Conservation (phyloP, 192 early-diverging fungal genomes). For the Coemansia sp. region DNA sequence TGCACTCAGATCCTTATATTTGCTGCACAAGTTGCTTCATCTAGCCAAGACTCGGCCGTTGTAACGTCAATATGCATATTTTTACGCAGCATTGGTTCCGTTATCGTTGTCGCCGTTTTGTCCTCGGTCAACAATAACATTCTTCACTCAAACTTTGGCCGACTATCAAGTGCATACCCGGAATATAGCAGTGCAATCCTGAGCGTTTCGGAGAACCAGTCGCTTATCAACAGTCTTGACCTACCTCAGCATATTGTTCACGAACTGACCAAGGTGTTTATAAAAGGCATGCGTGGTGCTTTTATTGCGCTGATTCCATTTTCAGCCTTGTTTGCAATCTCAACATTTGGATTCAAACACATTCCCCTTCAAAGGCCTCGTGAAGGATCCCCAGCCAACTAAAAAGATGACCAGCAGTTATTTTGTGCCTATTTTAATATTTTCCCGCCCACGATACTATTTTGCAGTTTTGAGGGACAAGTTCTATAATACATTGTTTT, state of each 20-base stretch:
- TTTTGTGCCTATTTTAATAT: not conserved
- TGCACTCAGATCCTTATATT: conserved; percentile 72
- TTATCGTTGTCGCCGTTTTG: conserved; percentile 60
- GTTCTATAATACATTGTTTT: too few relatives aligned
- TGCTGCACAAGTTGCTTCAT: conserved; percentile 68
- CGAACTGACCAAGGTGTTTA: conserved; percentile 55
- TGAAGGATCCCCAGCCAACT: conserved; percentile 31
- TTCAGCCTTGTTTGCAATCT: conserved; percentile 45
- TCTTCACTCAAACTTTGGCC: conserved; percentile 23
- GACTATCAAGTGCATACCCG: conserved; percentile 31
- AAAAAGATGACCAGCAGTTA: not conserved
- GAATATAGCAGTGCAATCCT: conserved; percentile 45
- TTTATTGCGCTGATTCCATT: conserved; percentile 60
- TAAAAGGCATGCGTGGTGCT: conserved; percentile 54
- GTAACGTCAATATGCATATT: conserved; percentile 69
- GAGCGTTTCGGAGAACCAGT: conserved; percentile 51
- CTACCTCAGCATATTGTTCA: conserved; percentile 44
- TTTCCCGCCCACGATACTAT: too few relatives aligned
- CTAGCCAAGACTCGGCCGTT: conserved; percentile 60
- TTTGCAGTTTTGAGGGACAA: too few relatives aligned
- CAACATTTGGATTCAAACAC: conserved; percentile 39
- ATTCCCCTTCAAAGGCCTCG: conserved; percentile 18
- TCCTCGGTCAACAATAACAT: conserved; percentile 67
- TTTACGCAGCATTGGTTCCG: conserved; percentile 64
- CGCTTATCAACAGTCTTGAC: conserved; percentile 22